These are phyloP conservation scores for Brettanomyces sp. DNA, from an alignment of 805 yeast species.

Conservation along the genomic window DNA sequence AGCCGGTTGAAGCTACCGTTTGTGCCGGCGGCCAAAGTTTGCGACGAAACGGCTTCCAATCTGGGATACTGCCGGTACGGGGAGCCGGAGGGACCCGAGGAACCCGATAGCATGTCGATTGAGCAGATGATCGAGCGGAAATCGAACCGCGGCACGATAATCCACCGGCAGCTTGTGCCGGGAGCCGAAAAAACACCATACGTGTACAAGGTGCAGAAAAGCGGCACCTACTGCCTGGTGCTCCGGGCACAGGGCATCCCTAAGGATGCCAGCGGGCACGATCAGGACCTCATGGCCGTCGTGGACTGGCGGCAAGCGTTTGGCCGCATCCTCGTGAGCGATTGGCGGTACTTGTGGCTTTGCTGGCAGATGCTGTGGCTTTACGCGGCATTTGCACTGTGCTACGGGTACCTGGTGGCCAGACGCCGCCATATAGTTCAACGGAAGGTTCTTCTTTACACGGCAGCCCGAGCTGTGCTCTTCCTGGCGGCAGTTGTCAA, in stretches of 20 bases:
- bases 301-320: slow-evolving; percentile 26
- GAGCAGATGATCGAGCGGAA: slow-evolving; percentile 12
- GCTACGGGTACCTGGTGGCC: slow-evolving; percentile 11
- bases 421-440: slow-evolving; percentile 16
- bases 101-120: slow-evolving; percentile 7
- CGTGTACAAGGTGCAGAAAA: slow-evolving; percentile 10
- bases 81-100: slow-evolving; percentile 6
- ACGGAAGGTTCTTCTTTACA: slow-evolving; percentile 16
- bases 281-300: slow-evolving; percentile 7
- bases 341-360: slow-evolving; percentile 18
- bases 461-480: slow-evolving; percentile 11
- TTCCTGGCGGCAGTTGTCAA: slow-evolving; percentile 10
- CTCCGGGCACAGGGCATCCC: slow-evolving; percentile 11
- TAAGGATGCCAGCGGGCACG: background rate
- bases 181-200: background rate
- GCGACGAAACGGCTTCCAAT: slow-evolving; percentile 22
- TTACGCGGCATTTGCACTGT: slow-evolving; percentile 10
- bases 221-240: slow-evolving; percentile 21
- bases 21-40: slow-evolving; percentile 18
- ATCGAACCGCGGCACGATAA: slow-evolving; percentile 9
- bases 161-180: slow-evolving; percentile 7
- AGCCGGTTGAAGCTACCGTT: slow-evolving; percentile 16
- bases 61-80: slow-evolving; percentile 14
- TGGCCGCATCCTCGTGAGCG: slow-evolving; percentile 22
- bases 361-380: slow-evolving; percentile 13